phyloP scores from a whole-genome alignment of 1,139 yeast species.

The Suhomyces bokatorum region DNA sequence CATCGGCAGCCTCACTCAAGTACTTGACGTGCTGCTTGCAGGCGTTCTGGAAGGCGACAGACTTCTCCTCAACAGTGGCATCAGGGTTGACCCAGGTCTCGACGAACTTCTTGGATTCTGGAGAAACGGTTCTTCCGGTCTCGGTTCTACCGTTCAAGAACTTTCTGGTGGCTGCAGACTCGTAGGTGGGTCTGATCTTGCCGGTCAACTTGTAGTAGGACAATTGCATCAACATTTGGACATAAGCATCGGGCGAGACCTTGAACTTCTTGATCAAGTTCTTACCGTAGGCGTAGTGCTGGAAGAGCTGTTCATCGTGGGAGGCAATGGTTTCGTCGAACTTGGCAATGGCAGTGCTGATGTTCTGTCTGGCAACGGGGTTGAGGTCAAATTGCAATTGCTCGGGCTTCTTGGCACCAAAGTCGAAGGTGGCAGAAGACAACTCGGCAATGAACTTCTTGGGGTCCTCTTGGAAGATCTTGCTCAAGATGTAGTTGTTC shows the following conservation, averaged over 20 bases:
- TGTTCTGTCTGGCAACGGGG: slow-evolving; percentile 51
- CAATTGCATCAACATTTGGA: slow-evolving; percentile 74
- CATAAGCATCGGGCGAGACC: slow-evolving; percentile 75
- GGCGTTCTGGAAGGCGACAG: slow-evolving; percentile 72
- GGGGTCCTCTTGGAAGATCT: slow-evolving; percentile 51
- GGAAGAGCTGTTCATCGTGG: slow-evolving; percentile 66
- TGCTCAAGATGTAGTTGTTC: slow-evolving; percentile 71
- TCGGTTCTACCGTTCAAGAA: slow-evolving; percentile 95
- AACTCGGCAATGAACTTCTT: slow-evolving; percentile 29
- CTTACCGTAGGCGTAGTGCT: slow-evolving; percentile 73
- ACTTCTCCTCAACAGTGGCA: slow-evolving; percentile 57
- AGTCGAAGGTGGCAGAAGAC: slow-evolving; percentile 19
- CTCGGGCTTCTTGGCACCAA: slow-evolving; percentile 23
- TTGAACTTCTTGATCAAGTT: slow-evolving; percentile 66
- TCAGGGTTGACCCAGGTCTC: slow-evolving; percentile 69
- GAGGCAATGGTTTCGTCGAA: slow-evolving; percentile 53
- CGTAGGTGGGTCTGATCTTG: slow-evolving; percentile 85
- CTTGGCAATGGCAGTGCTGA: slow-evolving; percentile 55
- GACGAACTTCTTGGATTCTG: slow-evolving; percentile 71
- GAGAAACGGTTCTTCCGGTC: slow-evolving; percentile 86
- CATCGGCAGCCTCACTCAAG: slow-evolving; percentile 77
- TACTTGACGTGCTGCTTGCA: slow-evolving; percentile 73
- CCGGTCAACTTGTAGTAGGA: slow-evolving; percentile 83
- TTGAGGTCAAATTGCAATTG: slow-evolving; percentile 48
- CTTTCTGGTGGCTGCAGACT: slow-evolving; percentile 91